phyloP scores from a whole-genome alignment of 1,139 yeast species.

The Saccharomycopsis crataegensis region DNA sequence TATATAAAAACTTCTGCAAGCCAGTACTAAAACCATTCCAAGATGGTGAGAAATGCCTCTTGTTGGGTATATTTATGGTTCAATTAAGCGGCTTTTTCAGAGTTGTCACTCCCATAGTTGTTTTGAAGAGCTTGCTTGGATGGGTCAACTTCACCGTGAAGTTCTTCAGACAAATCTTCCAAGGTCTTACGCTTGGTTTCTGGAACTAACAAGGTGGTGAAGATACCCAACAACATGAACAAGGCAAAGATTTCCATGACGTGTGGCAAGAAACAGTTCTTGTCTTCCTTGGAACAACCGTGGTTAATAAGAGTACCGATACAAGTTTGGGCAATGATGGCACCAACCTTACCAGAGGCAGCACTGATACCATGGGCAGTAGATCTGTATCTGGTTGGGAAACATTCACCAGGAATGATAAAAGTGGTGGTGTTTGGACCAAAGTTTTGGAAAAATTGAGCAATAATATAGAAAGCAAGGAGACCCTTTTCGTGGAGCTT shows the following conservation, averaged over 20 bases:
- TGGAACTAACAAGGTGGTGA: conserved; percentile 61
- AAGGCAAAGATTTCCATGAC: conserved; percentile 90
- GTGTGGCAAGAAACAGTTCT: conserved; percentile 77
- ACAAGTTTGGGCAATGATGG: conserved; percentile 89
- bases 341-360: conserved; percentile 94
- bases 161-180: conserved; percentile 70
- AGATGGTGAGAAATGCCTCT: background rate
- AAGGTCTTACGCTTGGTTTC: conserved; percentile 88
- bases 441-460: conserved; percentile 81
- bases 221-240: conserved; percentile 76
- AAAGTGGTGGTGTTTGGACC: conserved; percentile 97
- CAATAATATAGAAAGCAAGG: conserved; percentile 65
- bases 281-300: conserved; percentile 52
- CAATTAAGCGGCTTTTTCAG: conserved; percentile 18
- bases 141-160: conserved; percentile 60
- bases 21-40: background rate
- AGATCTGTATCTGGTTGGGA: conserved; percentile 97
- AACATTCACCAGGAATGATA: conserved; percentile 92
- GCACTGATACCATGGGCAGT: conserved; percentile 98
- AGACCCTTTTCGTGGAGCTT: conserved; percentile 56
- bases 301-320: conserved; percentile 79
- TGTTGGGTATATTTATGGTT: background rate
- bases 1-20: background rate
- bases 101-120: conserved; percentile 17
- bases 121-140: conserved; percentile 2